These are phyloP conservation scores for Dendrobium officinale DNA, from an alignment of 106 monocot species.

Conservation along the genomic window DNA sequence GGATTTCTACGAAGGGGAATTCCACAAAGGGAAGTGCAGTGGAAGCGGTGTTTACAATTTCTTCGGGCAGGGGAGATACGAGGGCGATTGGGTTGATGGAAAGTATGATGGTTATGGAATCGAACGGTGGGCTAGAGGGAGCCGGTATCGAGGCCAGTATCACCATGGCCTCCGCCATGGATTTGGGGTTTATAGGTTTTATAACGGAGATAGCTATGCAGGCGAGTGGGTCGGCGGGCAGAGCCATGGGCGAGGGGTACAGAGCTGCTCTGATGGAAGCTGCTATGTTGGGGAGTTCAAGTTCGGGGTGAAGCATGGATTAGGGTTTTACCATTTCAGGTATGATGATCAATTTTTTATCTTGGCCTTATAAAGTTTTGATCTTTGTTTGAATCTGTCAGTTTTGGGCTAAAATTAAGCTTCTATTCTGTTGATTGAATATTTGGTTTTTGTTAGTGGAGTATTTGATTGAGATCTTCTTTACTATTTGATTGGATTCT, in stretches of 20 bases:
- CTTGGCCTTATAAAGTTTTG: neutral
- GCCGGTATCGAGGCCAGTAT: constrained; percentile 46
- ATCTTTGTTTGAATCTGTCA: neutral
- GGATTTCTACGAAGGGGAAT: constrained; percentile 52
- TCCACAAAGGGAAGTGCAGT: constrained; percentile 30
- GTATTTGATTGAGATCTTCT: neutral
- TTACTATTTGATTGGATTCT: neutral
- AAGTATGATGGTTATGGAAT: constrained; percentile 50
- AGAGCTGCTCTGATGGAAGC: constrained; percentile 53
- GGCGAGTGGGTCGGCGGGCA: constrained; percentile 57
- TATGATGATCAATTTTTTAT: constrained; percentile 10
- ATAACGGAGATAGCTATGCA: constrained; percentile 48
- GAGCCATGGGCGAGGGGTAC: constrained; percentile 49
- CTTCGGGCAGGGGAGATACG: constrained; percentile 38
- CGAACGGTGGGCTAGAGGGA: constrained; percentile 58
- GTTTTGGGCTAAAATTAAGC: neutral
- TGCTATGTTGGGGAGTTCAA: constrained; percentile 53
- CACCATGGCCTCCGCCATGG: constrained; percentile 38
- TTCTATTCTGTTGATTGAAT: neutral
- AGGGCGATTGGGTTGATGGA: constrained; percentile 61
- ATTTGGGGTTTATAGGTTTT: constrained; percentile 41
- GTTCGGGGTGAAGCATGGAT: constrained; percentile 51
- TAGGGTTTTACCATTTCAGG: constrained; percentile 54
- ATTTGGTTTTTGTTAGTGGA: neutral
- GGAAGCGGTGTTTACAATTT: constrained; percentile 51